A percentile compares a stretch with the other conserved stretches of the same genome.
phyloP scores from a whole-genome alignment of 345 rosid genomes.

The Orychophragmus violaceus region DNA sequence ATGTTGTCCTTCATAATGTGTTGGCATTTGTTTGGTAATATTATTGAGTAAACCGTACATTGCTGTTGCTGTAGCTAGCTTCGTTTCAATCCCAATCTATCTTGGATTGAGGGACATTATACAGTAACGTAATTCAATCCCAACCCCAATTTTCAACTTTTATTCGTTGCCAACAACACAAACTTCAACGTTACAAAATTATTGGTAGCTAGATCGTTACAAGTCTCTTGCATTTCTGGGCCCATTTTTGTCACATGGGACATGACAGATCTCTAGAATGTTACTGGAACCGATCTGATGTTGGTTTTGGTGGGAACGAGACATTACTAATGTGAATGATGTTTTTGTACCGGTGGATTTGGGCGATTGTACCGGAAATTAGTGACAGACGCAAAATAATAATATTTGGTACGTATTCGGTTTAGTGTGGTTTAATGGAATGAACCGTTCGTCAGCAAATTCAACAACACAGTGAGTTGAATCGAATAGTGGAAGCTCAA shows the following conservation, averaged over 20 bases:
- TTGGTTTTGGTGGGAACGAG: neutral
- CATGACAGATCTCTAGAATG: neutral
- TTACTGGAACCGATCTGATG: neutral
- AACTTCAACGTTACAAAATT: too few species aligned
- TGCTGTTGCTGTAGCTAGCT: neutral
- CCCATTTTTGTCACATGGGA: neutral
- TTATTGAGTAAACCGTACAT: neutral
- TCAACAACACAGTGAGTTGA: neutral
- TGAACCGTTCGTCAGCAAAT: neutral
- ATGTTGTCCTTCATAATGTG: neutral
- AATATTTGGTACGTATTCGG: neutral
- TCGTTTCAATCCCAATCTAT: too few species aligned
- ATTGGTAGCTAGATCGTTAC: neutral
- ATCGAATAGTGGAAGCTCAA: neutral
- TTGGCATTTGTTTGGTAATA: neutral
- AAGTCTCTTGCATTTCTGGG: neutral
- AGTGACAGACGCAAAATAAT: neutral
- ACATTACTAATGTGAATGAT: neutral
- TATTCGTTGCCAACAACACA: too few species aligned
- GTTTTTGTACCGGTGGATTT: neutral
- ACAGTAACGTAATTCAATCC: neutral
- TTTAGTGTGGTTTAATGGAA: neutral
- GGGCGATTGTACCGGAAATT: neutral
- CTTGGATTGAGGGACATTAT: neutral
- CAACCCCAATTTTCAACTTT: too few species aligned